Conservation (phyloP, 2,329 filamentous ascomycete genomes). For the Ramularia endophylla region DNA sequence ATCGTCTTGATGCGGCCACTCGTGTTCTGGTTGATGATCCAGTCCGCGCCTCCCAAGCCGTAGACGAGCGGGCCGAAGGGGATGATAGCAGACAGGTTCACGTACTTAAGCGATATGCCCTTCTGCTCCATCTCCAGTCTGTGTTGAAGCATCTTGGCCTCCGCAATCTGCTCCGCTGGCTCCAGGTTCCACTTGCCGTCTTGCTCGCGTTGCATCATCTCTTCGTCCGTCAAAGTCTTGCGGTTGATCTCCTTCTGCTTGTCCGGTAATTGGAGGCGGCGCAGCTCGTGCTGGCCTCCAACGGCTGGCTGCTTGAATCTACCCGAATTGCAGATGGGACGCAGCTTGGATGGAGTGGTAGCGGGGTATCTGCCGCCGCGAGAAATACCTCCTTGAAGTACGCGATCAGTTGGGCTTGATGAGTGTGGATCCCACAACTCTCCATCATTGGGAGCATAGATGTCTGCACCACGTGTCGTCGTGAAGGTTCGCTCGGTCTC, state of each 20-base stretch:
- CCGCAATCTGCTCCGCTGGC: not conserved
- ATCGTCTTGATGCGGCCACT: conserved; percentile 18
- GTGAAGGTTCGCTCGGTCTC: conserved; percentile 14
- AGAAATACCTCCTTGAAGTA: too few species aligned
- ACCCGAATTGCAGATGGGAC: conserved; percentile 8
- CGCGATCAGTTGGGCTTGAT: too few species aligned
- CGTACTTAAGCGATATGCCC: conserved; percentile 12
- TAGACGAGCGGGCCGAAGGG: conserved; percentile 20
- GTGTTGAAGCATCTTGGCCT: not conserved
- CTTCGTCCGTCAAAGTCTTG: too few species aligned
- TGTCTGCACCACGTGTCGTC: too few species aligned
- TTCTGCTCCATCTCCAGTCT: conserved; percentile 12
- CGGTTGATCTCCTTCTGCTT: too few species aligned
- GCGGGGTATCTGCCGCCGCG: too few species aligned
- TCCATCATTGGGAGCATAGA: too few species aligned
- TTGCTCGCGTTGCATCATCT: conserved; percentile 1
- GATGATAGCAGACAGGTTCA: conserved; percentile 10
- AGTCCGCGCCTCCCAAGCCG: conserved; percentile 20
- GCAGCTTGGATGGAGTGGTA: too few species aligned
- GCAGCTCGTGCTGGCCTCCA: conserved; percentile 12
- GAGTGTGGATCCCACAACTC: too few species aligned
- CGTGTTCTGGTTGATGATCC: conserved; percentile 13
- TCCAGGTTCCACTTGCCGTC: not conserved
- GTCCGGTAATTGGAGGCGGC: too few species aligned
- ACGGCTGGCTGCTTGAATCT: conserved; percentile 7